Base-by-base conservation (phyloP, 805 yeast species). In the Cyberlindnera maritima region DNA sequence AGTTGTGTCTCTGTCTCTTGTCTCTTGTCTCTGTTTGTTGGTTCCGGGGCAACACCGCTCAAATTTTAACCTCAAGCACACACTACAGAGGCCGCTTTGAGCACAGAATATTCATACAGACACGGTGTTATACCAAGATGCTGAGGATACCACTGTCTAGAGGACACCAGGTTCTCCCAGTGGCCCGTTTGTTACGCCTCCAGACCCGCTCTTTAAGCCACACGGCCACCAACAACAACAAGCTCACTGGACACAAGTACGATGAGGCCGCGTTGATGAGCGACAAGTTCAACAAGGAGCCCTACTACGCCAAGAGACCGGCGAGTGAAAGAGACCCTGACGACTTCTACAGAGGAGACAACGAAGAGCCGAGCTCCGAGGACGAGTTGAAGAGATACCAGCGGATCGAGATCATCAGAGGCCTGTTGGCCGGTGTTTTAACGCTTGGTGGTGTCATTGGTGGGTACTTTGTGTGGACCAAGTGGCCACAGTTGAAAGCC, bases 201-300 rank as follows among this genome's bases (percentile, higher is more conserved):
- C 35, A 32, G 12, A 13, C 37, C 6, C 37, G 37, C 15, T 34
- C 25, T 25, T 18, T 34, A 12, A 34, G 37, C 37, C 37, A 34
- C n/a, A n/a, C n/a, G 21, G 6, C n/a, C 3, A 10, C 18, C 10
- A 14, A 14, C 28, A 36, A 36, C 11, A 18, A 13, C 29, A 20
- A 32, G 15, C 21, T 26, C 28, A 25, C 39, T n/a, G 40, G 32
- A 6, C 40, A 37, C 20, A 25, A 37, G 46, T 65, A 52, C 48
- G 70, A 66, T 49, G 71, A 67, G 38, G 66, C 68, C 13, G 65
- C 64, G 40, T 25, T 65, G 19, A 43, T 63, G 54, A 61, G 66
- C 8, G 44, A 52, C 11, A 50, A 54, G 17, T 46, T 66, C 38
- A 63, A 57, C 28, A 29, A 51, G 15, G 49, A 55, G 31, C 58